phyloP scores from a whole-genome alignment of 495 filamentous ascomycete species.

The Aspergillus coremiiformis region DNA sequence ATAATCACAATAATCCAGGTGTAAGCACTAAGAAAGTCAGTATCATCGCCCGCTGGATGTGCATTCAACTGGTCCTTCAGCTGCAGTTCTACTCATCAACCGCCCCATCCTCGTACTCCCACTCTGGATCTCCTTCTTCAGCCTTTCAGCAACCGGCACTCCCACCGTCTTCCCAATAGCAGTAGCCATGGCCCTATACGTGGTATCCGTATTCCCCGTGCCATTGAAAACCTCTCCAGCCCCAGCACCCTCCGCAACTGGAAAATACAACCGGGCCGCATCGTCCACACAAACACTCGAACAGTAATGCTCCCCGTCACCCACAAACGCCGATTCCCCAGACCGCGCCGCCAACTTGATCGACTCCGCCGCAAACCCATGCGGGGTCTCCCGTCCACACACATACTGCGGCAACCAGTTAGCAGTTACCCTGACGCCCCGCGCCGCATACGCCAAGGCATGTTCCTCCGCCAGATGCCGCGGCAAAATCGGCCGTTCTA shows the following conservation, averaged over 20 bases:
- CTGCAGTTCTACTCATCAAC: too few relatives aligned
- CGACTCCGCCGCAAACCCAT: conserved; percentile 27
- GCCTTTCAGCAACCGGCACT: conserved; percentile 21
- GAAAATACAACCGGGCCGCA: conserved; percentile 32
- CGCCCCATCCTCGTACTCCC: too few relatives aligned
- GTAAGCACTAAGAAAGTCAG: too few relatives aligned
- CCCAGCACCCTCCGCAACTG: conserved; percentile 36
- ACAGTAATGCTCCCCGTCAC: conserved; percentile 37
- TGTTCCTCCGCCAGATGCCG: conserved; percentile 27
- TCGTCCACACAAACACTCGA: conserved; percentile 36
- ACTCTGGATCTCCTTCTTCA: conserved; percentile 24
- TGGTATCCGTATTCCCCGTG: conserved; percentile 32
- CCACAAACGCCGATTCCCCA: conserved; percentile 33
- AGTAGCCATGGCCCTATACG: conserved; percentile 33
- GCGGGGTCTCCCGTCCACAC: conserved; percentile 31
- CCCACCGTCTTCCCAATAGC: conserved; percentile 28
- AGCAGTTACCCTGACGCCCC: conserved; percentile 27
- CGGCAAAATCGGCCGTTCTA: conserved; percentile 5
- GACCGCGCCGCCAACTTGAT: conserved; percentile 25
- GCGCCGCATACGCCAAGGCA: conserved; percentile 17
- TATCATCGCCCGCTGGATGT: too few relatives aligned
- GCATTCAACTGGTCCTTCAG: too few relatives aligned
- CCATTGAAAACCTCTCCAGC: conserved; percentile 35
- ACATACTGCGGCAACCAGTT: conserved; percentile 38
- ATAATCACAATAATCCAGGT: too few relatives aligned